Conservation (phyloP, 2,329 filamentous ascomycete genomes). For the Ramularia endophylla region DNA sequence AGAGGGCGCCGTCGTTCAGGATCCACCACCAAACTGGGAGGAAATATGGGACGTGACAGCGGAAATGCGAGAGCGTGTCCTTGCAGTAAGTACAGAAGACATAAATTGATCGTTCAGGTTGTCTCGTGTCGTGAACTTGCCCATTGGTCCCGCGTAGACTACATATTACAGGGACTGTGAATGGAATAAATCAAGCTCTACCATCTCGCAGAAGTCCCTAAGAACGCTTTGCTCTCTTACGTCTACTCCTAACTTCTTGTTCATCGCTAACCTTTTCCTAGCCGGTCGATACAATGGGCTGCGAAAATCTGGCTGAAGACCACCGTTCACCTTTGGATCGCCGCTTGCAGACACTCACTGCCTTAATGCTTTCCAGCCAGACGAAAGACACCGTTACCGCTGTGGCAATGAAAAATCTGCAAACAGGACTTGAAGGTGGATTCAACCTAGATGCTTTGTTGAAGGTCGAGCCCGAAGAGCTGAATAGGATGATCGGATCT, state of each 20-base stretch:
- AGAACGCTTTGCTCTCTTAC: no score
- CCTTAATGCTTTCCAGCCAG: conserved; percentile 86
- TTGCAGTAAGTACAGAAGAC: no score
- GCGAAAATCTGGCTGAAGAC: conserved; percentile 65
- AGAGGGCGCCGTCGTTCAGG: conserved; percentile 20
- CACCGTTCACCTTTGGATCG: conserved; percentile 49
- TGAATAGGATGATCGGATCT: conserved; percentile 72
- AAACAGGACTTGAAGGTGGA: conserved; percentile 61
- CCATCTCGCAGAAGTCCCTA: no score
- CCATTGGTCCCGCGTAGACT: no score
- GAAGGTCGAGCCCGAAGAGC: conserved; percentile 56
- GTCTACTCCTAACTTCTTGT: no score
- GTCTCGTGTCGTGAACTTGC: no score
- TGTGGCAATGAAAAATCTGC: conserved; percentile 71
- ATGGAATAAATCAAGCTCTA: no score
- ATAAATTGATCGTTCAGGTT: no score
- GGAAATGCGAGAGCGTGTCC: conserved; percentile 66
- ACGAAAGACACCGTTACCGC: conserved; percentile 91
- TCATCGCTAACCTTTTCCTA: no score
- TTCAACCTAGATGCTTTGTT: conserved; percentile 75
- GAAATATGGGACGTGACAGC: conserved; percentile 71
- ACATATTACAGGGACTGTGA: no score
- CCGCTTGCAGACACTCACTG: conserved; percentile 79
- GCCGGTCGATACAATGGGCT: conserved; percentile 97
- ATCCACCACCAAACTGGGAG: conserved; percentile 74